Evolutionary conservation across 495 filamentous ascomycete genomes (phyloP).

Genomic region (Viridothelium virens): DNA sequence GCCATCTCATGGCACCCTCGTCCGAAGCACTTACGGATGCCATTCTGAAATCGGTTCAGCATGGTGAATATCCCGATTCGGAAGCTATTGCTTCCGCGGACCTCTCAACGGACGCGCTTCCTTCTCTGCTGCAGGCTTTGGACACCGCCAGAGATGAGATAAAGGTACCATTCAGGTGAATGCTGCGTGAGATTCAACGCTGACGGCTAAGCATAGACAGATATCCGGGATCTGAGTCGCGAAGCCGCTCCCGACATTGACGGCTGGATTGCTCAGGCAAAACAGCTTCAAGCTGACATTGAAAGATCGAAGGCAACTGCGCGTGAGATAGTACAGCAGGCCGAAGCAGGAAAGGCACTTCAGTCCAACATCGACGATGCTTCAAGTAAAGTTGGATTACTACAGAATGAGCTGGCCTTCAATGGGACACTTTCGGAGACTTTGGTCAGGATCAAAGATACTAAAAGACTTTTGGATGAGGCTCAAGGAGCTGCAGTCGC

Average conservation of each 20-base stretch:
- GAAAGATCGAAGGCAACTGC: conserved; percentile 62
- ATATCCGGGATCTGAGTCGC: conserved; percentile 64
- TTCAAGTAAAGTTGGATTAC: conserved; percentile 59
- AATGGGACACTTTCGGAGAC: conserved; percentile 58
- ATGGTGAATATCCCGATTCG: conserved; percentile 63
- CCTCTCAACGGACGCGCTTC: conserved; percentile 51
- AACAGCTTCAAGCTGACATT: conserved; percentile 75
- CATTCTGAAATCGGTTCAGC: conserved; percentile 62
- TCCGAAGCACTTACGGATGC: conserved; percentile 50
- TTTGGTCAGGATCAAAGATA: conserved; percentile 51
- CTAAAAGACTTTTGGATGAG: conserved; percentile 38
- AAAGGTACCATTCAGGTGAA: conserved; percentile 46
- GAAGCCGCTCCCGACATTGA: conserved; percentile 70
- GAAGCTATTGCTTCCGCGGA: conserved; percentile 60
- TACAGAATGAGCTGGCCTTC: conserved; percentile 69
- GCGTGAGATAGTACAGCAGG: conserved; percentile 62
- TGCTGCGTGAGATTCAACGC: conserved; percentile 3
- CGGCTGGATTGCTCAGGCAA: conserved; percentile 75
- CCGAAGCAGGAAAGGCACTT: conserved; percentile 56
- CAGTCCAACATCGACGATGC: conserved; percentile 55
- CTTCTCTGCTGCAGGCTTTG: conserved; percentile 57
- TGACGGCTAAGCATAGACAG: conserved; percentile 41
- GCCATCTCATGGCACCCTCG: conserved; percentile 18
- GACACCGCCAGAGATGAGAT: conserved; percentile 57
- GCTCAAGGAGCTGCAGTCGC: conserved; percentile 32